Evolutionary conservation across 352 stramenopile species (phyloP), one percentile per base, ranked within the genome.

Genomic region (Pythium aphanidermatum): DNA sequence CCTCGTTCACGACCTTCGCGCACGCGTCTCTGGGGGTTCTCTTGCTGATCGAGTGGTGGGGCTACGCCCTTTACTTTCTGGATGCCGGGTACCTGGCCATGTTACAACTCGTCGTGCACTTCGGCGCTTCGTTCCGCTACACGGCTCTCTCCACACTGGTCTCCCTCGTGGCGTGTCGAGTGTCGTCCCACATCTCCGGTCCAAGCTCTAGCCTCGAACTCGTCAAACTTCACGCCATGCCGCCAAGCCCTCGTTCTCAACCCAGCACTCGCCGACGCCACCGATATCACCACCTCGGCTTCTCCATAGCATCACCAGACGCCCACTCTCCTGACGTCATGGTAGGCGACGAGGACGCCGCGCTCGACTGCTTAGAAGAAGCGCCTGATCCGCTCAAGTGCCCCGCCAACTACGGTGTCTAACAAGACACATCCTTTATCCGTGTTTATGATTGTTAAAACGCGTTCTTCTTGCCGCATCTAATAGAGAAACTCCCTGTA

Each of bases 331-430:
- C n/a, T n/a, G n/a, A n/a, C n/a, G n/a, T n/a, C n/a, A n/a, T n/a
- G n/a, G n/a, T n/a, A n/a, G n/a, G n/a, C n/a, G 28, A 53, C 37
- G 24, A 53, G 33, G 52, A 51, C 34, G 33, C 20, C n/a, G 46
- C 44, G 31, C 32, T 52, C 37, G 41, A 50, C n/a, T 65, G 55
- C 27, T 31, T 52, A 10, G 54, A 60, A 38, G 40, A 48, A 4
- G 57, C 55, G 25, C 6, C 35, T 2, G 68, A 85, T 23, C 73
- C 70, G 24, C 52, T 85, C 21, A 66, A 60, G 12, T 81, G 68
- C 30, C 65, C 68, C 29, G 68, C 70, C 26, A 83, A 85, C 41
- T 85, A 83, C 49, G 34, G 72, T 27, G 61, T 77, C 23, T 79
- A 53, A 16, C 39, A 26, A 23, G 8, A 32, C 36, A 46, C n/a